Evolutionary conservation across 192 early-diverging fungal species (phyloP), one percentile per base, ranked within the genome.

Genomic region (Backusella tuberculispora): DNA sequence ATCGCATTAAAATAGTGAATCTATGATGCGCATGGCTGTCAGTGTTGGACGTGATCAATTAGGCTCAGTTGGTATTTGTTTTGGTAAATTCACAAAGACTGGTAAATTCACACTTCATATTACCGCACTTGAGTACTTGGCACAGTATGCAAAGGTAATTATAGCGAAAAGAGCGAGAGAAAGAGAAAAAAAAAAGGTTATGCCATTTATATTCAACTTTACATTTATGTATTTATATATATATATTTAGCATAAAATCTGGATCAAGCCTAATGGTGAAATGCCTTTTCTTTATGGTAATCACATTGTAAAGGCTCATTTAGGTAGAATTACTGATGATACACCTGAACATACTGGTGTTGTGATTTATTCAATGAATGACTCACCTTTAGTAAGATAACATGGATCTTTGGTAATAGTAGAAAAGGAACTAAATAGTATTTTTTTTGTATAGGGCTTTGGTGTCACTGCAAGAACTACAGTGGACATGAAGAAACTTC

Each of bases 261-360:
- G 98, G 97, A 92, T 99, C 64, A 99, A 98, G 83, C 96, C 98
- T 46, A 97, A 95, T 78, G 98, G 98, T 66, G 98, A 99, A 84
- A 98, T 97, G 97, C 93, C 96, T 10, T 99, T 95, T 86, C 74
- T 99, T 73, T 99, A 99, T 78, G 97, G 98, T 13, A 99, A 99
- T 88, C 93, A 99, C 79, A 88, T 98, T 48, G 88, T 97, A 69
- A 99, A 98, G 83, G 98, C 97, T 10, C 98, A 99, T 78, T 85
- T 99, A 73, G 96, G 97, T 19, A 86, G 98, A 53, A 95, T 98
- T 69, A 98, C 98, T 8, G 98, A 99, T 78, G 97, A 99, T 83
- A 98, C 96, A 29, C 98, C 98, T 38, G 95, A 98, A 81, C 95
- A 99, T 83, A 95, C 97, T 80, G 98, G 98, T 76, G 96, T 98